Evolutionary conservation across 495 filamentous ascomycete species (phyloP).

Genomic region (Penicillium roqueforti): DNA sequence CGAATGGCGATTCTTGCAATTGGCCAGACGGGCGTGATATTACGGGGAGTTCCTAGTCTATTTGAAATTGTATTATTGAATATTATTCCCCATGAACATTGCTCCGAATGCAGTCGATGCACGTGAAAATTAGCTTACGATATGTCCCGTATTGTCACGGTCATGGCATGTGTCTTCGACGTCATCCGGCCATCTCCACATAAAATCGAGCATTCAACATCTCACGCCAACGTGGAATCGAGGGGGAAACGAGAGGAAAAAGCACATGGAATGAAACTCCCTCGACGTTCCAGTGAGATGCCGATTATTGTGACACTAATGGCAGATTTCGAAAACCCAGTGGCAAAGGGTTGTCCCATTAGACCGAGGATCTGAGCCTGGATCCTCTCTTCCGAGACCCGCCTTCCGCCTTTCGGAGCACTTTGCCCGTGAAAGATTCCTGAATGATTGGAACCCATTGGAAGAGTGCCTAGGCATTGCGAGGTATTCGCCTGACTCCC

Average conservation of each 20-base stretch:
- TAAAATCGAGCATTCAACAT: neutral
- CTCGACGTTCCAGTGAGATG: constrained; percentile 1
- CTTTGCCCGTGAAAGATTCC: constrained; percentile 23
- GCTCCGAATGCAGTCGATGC: constrained; percentile 4
- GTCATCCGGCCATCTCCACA: constrained; percentile 22
- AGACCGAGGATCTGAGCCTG: constrained; percentile 40
- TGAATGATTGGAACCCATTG: neutral
- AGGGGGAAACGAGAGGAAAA: neutral
- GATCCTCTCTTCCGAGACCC: constrained; percentile 45
- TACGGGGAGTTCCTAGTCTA: neutral
- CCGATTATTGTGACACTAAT: constrained; percentile 9
- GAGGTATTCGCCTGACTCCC: constrained; percentile 24
- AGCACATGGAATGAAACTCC: neutral
- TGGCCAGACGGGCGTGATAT: neutral
- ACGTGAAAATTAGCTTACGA: constrained; percentile 22
- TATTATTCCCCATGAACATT: neutral
- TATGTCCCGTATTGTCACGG: constrained; percentile 28
- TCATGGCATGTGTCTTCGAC: constrained; percentile 35
- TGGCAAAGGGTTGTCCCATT: constrained; percentile 27
- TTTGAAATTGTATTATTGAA: neutral
- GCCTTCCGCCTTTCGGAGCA: constrained; percentile 29
- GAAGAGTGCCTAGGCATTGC: constrained; percentile 19
- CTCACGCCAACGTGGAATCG: neutral
- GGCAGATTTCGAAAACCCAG: neutral
- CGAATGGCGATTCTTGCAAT: neutral